Evolutionary conservation across 129 eudicot genomes (phyloP).

Genomic region (Flaveria brownii): DNA sequence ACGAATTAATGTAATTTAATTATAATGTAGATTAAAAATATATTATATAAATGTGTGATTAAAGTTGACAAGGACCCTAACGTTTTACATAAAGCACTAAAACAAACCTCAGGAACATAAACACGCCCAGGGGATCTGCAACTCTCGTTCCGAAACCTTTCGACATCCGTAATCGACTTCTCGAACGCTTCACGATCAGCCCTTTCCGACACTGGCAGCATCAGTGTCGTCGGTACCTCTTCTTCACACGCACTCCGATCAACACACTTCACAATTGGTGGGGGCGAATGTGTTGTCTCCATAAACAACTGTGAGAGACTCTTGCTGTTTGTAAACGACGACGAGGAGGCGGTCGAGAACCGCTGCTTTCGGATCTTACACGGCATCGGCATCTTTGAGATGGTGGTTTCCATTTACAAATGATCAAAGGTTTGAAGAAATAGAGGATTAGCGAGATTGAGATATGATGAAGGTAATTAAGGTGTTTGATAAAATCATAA

Average conservation of each 20-base stretch:
- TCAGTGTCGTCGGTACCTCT: conserved; percentile 37
- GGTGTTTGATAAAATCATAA: conserved; percentile 32
- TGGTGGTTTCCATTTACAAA: conserved; percentile 43
- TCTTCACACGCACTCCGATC: conserved; percentile 35
- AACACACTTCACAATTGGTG: conserved; percentile 22
- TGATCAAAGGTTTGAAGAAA: conserved; percentile 8
- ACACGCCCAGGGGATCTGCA: conserved; percentile 28
- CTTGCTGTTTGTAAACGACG: conserved; percentile 51
- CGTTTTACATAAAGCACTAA: neutral
- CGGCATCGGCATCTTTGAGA: conserved; percentile 48
- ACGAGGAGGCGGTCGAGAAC: conserved; percentile 61
- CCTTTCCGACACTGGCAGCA: conserved; percentile 20
- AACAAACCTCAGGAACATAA: conserved; percentile 29
- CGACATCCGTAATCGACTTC: conserved; percentile 15
- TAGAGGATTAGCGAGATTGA: conserved; percentile 43
- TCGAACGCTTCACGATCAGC: conserved; percentile 32
- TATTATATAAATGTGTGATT: too few species aligned
- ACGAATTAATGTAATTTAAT: too few species aligned
- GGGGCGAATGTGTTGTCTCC: conserved; percentile 48
- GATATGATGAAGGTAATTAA: conserved; percentile 17
- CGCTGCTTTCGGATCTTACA: conserved; percentile 79
- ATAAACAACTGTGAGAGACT: conserved; percentile 51
- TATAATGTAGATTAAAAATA: too few species aligned
- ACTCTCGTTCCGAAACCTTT: conserved; percentile 34
- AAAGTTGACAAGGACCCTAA: too few species aligned